Percentiles rank a stretch among this genome's conserved stretches.
Conservation (phyloP, 2,329 filamentous ascomycete genomes). For the Fusarium ambrosium region DNA sequence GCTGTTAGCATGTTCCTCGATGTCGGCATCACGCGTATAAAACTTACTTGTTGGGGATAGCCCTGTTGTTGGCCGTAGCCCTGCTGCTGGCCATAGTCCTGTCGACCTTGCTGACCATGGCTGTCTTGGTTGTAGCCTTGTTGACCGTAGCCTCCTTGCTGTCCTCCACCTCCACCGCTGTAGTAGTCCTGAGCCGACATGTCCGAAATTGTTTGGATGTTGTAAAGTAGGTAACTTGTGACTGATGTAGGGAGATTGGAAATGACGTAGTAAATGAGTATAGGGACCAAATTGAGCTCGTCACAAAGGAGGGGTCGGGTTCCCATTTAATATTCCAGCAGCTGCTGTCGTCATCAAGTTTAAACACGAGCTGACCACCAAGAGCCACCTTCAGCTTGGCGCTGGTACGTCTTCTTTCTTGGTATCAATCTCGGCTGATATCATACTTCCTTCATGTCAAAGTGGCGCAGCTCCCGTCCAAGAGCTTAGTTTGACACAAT, state of each 20-base stretch:
- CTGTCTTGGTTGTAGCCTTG: conserved; percentile 30
- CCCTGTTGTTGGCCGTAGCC: conserved; percentile 24
- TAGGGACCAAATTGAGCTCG: background rate
- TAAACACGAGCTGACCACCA: conserved; percentile 1
- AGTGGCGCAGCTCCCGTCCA: conserved; percentile 30
- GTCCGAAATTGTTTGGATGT: background rate
- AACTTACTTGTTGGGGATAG: conserved; percentile 36
- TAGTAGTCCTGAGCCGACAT: conserved; percentile 47
- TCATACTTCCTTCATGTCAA: conserved; percentile 28
- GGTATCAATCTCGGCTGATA: conserved; percentile 34
- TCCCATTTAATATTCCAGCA: conserved; percentile 22
- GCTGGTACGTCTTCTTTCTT: conserved; percentile 3
- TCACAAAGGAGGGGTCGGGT: conserved; percentile 9
- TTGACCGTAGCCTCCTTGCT: conserved; percentile 24
- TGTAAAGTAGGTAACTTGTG: background rate
- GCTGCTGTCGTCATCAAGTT: conserved; percentile 26
- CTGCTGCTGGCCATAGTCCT: conserved; percentile 25
- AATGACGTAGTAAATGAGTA: background rate
- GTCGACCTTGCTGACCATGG: conserved; percentile 25
- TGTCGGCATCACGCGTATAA: too few species aligned
- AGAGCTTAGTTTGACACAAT: background rate
- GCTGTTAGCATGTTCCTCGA: background rate
- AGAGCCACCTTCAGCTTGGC: conserved; percentile 14
- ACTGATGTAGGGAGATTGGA: background rate
- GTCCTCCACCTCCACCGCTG: conserved; percentile 27